A percentile compares a stretch with the other conserved stretches of the same genome.
Conservation (phyloP, 2,329 filamentous ascomycete genomes). For the Aspergillus sp. region DNA sequence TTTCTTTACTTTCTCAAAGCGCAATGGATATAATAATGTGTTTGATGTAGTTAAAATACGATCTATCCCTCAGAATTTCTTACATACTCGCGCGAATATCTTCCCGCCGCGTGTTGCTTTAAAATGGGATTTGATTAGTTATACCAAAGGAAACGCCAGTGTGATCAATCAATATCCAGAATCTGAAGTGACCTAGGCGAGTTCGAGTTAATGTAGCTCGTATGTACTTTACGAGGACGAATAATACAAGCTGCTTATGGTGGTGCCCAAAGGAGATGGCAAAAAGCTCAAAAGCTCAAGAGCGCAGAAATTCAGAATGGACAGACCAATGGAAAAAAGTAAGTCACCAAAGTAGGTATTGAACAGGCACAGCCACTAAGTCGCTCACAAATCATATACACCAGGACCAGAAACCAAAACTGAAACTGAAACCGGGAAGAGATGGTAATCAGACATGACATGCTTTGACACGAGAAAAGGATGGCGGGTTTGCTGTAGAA, state of each 20-base stretch:
- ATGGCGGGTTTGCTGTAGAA: neutral
- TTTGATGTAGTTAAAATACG: neutral
- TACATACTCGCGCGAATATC: neutral
- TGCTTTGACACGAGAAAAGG: neutral
- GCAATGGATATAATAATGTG: neutral
- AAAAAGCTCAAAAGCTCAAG: no score
- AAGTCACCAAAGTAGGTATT: slow-evolving; percentile 12
- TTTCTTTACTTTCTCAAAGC: neutral
- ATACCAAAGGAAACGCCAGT: neutral
- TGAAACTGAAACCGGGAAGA: slow-evolving; percentile 1
- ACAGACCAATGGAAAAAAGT: neutral
- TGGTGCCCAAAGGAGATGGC: neutral
- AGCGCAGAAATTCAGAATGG: neutral
- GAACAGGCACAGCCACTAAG: slow-evolving; percentile 8
- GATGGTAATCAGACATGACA: neutral
- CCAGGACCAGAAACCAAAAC: slow-evolving; percentile 12
- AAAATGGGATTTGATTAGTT: neutral
- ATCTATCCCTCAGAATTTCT: neutral
- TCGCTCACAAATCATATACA: slow-evolving; percentile 22
- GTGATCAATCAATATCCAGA: neutral
- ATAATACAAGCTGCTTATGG: no score
- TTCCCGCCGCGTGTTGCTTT: neutral
- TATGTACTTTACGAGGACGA: neutral
- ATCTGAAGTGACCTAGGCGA: neutral
- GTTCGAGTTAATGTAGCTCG: neutral